A percentile compares a stretch with the other conserved stretches of the same genome.
These are phyloP conservation scores for Scleromitrula shiraiana DNA, from an alignment of 2,329 filamentous ascomycete genomes.

Conservation along the genomic window DNA sequence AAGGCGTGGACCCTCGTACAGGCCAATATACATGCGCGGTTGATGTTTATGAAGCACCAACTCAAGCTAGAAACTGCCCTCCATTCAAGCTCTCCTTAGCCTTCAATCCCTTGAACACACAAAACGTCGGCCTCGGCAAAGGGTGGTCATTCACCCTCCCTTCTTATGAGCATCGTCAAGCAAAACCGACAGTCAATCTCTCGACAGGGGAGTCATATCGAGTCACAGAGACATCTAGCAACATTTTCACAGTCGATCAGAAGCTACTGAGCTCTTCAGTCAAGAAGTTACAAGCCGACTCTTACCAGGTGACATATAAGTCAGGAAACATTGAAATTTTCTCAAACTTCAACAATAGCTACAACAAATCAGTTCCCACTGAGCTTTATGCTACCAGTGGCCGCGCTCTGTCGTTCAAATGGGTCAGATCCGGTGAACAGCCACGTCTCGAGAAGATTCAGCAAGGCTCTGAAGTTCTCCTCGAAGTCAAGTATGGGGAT, in stretches of 20 bases:
- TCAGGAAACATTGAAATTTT: slow-evolving; percentile 1
- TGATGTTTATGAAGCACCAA: slow-evolving; percentile 1
- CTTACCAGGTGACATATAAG: slow-evolving; percentile 4
- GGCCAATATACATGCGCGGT: slow-evolving; percentile 5
- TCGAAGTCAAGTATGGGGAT: slow-evolving; percentile 1
- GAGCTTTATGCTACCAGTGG: slow-evolving; percentile 1
- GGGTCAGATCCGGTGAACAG: not conserved
- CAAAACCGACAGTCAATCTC: not conserved
- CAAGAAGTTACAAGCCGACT: not conserved
- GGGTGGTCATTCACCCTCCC: slow-evolving; percentile 3
- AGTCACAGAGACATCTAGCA: slow-evolving; percentile 3
- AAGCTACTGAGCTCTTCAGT: slow-evolving; percentile 1
- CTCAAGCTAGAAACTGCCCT: slow-evolving; percentile 5
- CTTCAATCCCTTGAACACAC: slow-evolving; percentile 1
- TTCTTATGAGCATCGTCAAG: slow-evolving; percentile 6
- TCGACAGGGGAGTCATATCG: not conserved
- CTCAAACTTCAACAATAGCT: slow-evolving; percentile 1
- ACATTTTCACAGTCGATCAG: not conserved
- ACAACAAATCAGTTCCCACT: not conserved
- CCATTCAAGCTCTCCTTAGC: slow-evolving; percentile 4
- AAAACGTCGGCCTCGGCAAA: not conserved
- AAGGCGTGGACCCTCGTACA: slow-evolving; percentile 3
- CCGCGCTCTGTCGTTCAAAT: not conserved
- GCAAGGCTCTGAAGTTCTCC: slow-evolving; percentile 1
- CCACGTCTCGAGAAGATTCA: slow-evolving; percentile 1